These are phyloP conservation scores for Gynostemma pentaphyllum DNA, from an alignment of 306 rosid genomes.

Conservation along the genomic window DNA sequence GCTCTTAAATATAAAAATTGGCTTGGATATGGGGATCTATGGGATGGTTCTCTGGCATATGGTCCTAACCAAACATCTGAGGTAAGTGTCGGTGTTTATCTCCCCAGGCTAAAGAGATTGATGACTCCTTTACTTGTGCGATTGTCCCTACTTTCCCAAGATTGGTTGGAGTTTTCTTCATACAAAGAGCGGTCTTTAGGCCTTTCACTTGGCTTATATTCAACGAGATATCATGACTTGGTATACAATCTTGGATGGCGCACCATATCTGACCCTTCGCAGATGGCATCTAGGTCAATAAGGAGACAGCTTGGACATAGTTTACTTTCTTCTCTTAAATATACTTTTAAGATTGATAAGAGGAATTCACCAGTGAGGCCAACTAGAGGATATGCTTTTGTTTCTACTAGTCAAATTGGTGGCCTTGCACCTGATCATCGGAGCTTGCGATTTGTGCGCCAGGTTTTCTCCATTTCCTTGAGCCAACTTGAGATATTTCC, in stretches of 20 bases:
- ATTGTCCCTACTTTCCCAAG: constrained; percentile 71
- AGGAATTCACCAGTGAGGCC: constrained; percentile 83
- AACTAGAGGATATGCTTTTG: constrained; percentile 76
- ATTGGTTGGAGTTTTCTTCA: constrained; percentile 85
- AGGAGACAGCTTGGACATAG: constrained; percentile 98
- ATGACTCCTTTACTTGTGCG: constrained; percentile 60
- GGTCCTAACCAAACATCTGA: constrained; percentile 83
- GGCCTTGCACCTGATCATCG: constrained; percentile 85
- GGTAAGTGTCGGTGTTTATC: constrained; percentile 66
- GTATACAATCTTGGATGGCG: constrained; percentile 91
- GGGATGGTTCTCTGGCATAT: constrained; percentile 90
- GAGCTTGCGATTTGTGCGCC: constrained; percentile 76
- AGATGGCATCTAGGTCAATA: constrained; percentile 76
- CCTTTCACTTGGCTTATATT: constrained; percentile 65
- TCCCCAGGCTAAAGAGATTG: constrained; percentile 56
- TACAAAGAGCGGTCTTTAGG: constrained; percentile 81
- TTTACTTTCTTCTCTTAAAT: constrained; percentile 73
- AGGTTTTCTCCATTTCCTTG: constrained; percentile 36
- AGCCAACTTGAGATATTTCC: background rate
- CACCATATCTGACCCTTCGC: constrained; percentile 74
- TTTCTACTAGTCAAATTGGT: constrained; percentile 76
- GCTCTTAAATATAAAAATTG: constrained; percentile 67
- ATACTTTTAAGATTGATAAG: constrained; percentile 64
- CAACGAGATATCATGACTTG: constrained; percentile 70
- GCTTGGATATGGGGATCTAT: constrained; percentile 86